phyloP scores from a whole-genome alignment of 768 basidiomycete species.

The Lactarius trivialis region DNA sequence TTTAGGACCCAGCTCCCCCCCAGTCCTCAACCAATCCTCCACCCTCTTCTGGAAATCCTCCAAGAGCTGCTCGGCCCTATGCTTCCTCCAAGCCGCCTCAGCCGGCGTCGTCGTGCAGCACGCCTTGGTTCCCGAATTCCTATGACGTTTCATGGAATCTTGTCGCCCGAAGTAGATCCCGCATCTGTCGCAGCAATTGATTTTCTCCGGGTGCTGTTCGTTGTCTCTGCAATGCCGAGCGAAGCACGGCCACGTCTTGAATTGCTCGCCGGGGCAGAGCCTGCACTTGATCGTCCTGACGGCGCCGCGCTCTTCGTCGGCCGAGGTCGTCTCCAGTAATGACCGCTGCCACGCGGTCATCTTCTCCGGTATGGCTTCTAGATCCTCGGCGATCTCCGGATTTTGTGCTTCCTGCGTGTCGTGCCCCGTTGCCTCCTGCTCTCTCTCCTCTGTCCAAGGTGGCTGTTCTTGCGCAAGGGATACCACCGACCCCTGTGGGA shows the following conservation, averaged over 20 bases:
- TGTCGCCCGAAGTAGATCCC: background rate
- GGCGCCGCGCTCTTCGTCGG: background rate
- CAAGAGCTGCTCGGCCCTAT: no score
- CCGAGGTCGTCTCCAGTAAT: background rate
- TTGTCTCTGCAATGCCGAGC: background rate
- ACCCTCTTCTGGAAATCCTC: no score
- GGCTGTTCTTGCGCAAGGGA: background rate
- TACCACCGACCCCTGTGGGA: background rate
- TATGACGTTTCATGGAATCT: no score
- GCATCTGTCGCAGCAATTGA: background rate
- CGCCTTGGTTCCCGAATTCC: no score
- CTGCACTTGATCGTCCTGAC: background rate
- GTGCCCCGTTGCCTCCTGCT: background rate
- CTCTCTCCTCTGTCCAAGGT: background rate
- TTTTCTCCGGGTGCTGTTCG: background rate
- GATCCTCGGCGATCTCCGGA: background rate
- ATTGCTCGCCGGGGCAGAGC: background rate
- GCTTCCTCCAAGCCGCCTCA: no score
- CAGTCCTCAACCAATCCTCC: background rate
- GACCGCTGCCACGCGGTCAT: background rate
- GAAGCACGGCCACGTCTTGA: background rate
- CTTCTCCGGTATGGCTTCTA: background rate
- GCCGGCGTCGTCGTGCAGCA: no score
- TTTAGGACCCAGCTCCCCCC: background rate
- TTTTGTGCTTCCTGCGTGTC: background rate